Base-by-base conservation (phyloP, 2,329 filamentous ascomycete species). In the Herpomyces periplanetae region DNA sequence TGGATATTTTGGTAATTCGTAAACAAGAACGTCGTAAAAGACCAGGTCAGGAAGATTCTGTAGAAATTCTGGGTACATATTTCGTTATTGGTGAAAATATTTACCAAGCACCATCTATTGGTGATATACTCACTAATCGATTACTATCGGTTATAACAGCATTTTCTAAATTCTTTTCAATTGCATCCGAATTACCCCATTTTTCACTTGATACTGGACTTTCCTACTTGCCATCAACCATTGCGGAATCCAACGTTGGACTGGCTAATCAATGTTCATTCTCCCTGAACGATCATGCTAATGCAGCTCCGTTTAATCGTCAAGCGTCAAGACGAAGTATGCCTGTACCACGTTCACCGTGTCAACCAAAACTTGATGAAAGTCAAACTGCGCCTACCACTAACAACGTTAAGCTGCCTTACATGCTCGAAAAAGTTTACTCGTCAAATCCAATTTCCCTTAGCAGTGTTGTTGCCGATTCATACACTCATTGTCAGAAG, bases 201-300 rank as follows among this genome's bases (percentile, higher is more conserved):
- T 61, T 54, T 35, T 47, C 45, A 2, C 49, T 54, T 3, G 44
- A 51, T 2, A 43, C 45, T 7, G 54, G 54, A 17, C 48, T 60
- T 32, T 51, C 47, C 10, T 60, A 59, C 27, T 34, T 47, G 21
- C 44, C 48, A 5, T 42, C 47, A 1, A 36, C 38, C 2, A 33
- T 41, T 9, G 45, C 46, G 20, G 26, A n/a, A n/a, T n/a, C n/a
- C n/a, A n/a, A n/a, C n/a, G n/a, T n/a, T n/a, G n/a, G n/a, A n/a
- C n/a, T n/a, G n/a, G n/a, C n/a, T n/a, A n/a, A n/a, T n/a, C n/a
- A n/a, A n/a, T n/a, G n/a, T n/a, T n/a, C n/a, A n/a, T n/a, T n/a
- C n/a, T n/a, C n/a, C 35, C 4, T 27, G 31, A 8, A 26, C 26
- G 5, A 24, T 15, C 4, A 35, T 40, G 9, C 22, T 32, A 5